Base-by-base conservation (phyloP, 495 filamentous ascomycete species). In the Neurospora sp. region DNA sequence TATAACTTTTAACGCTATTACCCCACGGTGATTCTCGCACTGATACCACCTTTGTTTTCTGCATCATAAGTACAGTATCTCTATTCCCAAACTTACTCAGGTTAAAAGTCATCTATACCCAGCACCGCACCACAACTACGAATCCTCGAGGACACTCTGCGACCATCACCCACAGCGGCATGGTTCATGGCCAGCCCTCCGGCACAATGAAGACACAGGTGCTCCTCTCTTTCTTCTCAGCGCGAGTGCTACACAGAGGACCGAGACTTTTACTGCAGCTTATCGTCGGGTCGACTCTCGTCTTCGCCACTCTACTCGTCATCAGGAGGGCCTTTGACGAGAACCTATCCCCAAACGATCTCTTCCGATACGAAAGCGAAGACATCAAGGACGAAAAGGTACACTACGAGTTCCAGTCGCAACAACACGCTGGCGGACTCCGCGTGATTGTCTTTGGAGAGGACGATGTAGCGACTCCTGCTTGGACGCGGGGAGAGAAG, bases 401-500 rank as follows among this genome's bases (percentile, higher is more conserved):
- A 35, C 53, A 65, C 27, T 65, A 65, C 27, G 53, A 65, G 53
- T 35, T 65, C 14, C 53, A 31, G 27, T 65, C 53, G 27, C 53
- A 31, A 35, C 27, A 35, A 65, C 5, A 65, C 27, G 10, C 38
- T 6, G 74, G 73, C 10, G 74, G 75, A 3, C 69, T 80, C 70
- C 78, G 80, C 69, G 72, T 81, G 39, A 75, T 81, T 7, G 80
- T 80, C 16, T 81, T 80, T 74, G 79, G 79, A 6, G 79, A 75
- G 20, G 76, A 77, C n/a, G 79, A 80, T 71, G 69, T 81, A 37
- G 78, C 79, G 31, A 79, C 75, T 4, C 75, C 77, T 12, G 72
- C 71, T 71, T 70, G 72, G 42, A 53, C 42, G 20, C 72, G 69
- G 10, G 71, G 74, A 69, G 20, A 68, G 65, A 35, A 74, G 4